Conservation (phyloP, 441 rosid genomes). For the Aquilaria agallochum region DNA sequence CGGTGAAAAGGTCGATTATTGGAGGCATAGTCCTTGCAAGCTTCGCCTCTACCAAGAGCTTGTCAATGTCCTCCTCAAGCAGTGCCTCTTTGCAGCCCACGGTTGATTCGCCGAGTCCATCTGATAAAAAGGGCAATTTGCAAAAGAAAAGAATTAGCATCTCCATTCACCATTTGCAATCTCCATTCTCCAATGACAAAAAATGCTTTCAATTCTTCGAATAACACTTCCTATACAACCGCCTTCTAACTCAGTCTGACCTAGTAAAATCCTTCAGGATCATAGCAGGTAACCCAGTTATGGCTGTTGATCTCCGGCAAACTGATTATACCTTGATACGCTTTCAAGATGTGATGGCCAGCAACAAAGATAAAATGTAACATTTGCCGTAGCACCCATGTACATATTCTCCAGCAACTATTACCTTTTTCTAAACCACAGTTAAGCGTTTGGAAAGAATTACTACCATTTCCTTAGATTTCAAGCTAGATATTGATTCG, state of each 20-base stretch:
- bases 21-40: background rate
- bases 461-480: too few relatives aligned
- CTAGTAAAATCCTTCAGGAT: background rate
- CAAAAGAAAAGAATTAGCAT: constrained; percentile 5
- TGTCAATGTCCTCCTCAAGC: constrained; percentile 71
- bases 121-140: constrained; percentile 22
- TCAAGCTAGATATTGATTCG: too few relatives aligned
- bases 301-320: background rate
- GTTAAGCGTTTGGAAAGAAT: too few relatives aligned
- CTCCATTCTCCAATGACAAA: too few relatives aligned
- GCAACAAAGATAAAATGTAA: too few relatives aligned
- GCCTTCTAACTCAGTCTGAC: background rate
- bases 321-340: background rate
- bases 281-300: background rate
- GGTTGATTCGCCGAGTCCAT: constrained; percentile 37
- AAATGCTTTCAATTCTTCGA: background rate
- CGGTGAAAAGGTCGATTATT: constrained; percentile 8
- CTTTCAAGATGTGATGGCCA: background rate
- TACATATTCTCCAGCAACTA: too few relatives aligned
- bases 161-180: too few relatives aligned
- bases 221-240: background rate
- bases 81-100: constrained; percentile 31
- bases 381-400: too few relatives aligned
- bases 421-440: too few relatives aligned
- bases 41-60: constrained; percentile 59